These are phyloP conservation scores for Didymella glomerata DNA, from an alignment of 2,329 filamentous ascomycete genomes.

Conservation along the genomic window DNA sequence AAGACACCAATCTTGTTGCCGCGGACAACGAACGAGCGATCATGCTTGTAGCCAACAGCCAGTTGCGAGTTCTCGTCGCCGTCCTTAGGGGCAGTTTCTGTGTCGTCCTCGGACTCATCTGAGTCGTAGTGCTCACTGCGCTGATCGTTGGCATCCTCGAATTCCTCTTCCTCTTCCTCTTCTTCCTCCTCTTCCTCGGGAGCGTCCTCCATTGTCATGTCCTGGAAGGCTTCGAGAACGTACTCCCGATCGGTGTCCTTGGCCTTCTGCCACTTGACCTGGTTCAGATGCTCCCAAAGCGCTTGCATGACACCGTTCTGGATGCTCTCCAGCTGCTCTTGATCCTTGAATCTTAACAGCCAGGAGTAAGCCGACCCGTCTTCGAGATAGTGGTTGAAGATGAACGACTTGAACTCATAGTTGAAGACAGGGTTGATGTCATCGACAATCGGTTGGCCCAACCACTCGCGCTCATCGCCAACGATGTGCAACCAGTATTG, in stretches of 20 bases:
- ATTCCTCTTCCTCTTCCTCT: constrained; percentile 67
- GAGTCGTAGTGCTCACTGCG: constrained; percentile 77
- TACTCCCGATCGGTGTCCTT: constrained; percentile 95
- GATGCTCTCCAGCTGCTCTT: constrained; percentile 80
- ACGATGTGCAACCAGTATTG: constrained; percentile 93
- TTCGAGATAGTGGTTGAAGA: constrained; percentile 94
- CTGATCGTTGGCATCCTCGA: constrained; percentile 70
- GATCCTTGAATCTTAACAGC: constrained; percentile 90
- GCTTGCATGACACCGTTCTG: constrained; percentile 95
- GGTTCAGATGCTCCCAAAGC: constrained; percentile 94
- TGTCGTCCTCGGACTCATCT: constrained; percentile 82
- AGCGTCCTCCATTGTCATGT: constrained; percentile 88
- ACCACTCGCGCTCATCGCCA: constrained; percentile 78
- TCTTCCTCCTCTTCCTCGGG: constrained; percentile 64
- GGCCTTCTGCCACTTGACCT: constrained; percentile 89
- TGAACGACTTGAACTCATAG: constrained; percentile 98
- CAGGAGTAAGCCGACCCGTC: constrained; percentile 94
- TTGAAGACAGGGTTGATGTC: constrained; percentile 99
- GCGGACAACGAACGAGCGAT: constrained; percentile 94
- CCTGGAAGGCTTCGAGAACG: constrained; percentile 92
- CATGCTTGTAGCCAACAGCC: constrained; percentile 95
- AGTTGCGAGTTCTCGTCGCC: constrained; percentile 91
- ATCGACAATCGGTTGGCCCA: constrained; percentile 83
- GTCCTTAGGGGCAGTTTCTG: constrained; percentile 72
- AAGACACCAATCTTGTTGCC: constrained; percentile 99